Percentiles rank a stretch among this genome's conserved stretches.
Evolutionary conservation across 1,139 yeast genomes (phyloP).

Genomic region (Meyerozyma athensensis): DNA sequence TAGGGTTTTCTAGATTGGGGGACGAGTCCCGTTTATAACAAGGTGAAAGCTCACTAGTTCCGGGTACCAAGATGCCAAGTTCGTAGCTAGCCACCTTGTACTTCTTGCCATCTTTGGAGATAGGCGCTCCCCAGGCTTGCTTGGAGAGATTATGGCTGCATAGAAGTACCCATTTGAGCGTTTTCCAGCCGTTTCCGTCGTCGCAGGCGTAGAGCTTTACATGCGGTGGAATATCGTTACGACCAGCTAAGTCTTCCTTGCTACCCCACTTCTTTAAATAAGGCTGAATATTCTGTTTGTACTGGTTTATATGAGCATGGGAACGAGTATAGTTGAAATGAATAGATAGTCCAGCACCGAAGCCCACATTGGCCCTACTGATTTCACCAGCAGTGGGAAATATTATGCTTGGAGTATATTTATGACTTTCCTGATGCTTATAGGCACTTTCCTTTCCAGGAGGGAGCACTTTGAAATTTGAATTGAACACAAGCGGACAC

Average conservation of each 20-base stretch:
- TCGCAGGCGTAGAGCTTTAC: conserved; percentile 37
- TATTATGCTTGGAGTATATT: conserved; percentile 43
- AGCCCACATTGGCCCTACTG: conserved; percentile 38
- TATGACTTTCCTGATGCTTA: conserved; percentile 22
- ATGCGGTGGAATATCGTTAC: conserved; percentile 37
- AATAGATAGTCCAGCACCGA: conserved; percentile 50
- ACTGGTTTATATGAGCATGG: conserved; percentile 21
- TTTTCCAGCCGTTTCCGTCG: conserved; percentile 44
- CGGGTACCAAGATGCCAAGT: conserved; percentile 48
- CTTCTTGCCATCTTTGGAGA: conserved; percentile 12
- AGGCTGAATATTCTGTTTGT: conserved; percentile 30
- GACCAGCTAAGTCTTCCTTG: conserved; percentile 19
- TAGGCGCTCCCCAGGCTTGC: conserved; percentile 66
- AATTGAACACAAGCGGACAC: conserved; percentile 36
- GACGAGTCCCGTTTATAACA: conserved; percentile 34
- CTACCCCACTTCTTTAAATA: conserved; percentile 31
- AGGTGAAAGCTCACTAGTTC: conserved; percentile 26
- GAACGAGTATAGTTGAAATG: conserved; percentile 40
- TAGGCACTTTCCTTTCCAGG: conserved; percentile 27
- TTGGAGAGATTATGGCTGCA: conserved; percentile 64
- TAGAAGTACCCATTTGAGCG: conserved; percentile 58
- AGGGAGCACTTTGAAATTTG: conserved; percentile 14
- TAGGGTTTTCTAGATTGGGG: conserved; percentile 19
- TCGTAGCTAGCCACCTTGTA: conserved; percentile 46
- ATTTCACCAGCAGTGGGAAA: conserved; percentile 55